phyloP scores from a whole-genome alignment of 2,329 filamentous ascomycete genomes.

The Stagonosporopsis rhizophila region DNA sequence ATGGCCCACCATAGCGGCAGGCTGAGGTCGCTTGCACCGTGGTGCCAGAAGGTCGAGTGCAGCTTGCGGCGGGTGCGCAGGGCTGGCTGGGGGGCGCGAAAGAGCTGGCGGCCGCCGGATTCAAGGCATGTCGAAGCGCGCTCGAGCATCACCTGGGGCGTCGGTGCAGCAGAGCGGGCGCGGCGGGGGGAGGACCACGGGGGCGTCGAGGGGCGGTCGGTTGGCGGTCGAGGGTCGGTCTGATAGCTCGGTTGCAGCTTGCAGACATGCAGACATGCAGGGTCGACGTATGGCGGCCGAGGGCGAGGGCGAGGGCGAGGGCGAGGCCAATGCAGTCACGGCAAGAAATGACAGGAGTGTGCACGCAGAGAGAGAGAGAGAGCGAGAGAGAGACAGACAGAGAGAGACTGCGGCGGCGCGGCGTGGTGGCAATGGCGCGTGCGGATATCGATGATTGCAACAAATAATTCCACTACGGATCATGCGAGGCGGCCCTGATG shows the following conservation, averaged over 20 bases:
- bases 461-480: constrained; percentile 2
- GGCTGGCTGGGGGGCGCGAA: constrained; percentile 51
- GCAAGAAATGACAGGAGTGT: background rate
- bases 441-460: constrained; percentile 13
- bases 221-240: background rate
- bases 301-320: too few species aligned
- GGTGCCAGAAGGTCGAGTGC: constrained; percentile 64
- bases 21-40: constrained; percentile 58
- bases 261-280: background rate
- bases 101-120: constrained; percentile 61
- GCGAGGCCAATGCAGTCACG: constrained; percentile 2
- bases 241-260: background rate
- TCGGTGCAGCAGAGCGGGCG: background rate
- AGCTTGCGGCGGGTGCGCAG: constrained; percentile 57
- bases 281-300: too few species aligned
- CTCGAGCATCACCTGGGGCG: constrained; percentile 60
- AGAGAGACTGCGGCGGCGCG: background rate
- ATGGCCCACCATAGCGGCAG: constrained; percentile 43
- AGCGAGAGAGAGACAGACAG: background rate
- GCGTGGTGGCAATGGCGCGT: constrained; percentile 18
- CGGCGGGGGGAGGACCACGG: background rate
- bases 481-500: background rate
- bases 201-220: too few species aligned
- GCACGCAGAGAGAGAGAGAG: too few species aligned
- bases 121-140: constrained; percentile 65